These are phyloP conservation scores for Spathaspora passalidarum DNA, from an alignment of 805 yeast genomes.

Conservation along the genomic window DNA sequence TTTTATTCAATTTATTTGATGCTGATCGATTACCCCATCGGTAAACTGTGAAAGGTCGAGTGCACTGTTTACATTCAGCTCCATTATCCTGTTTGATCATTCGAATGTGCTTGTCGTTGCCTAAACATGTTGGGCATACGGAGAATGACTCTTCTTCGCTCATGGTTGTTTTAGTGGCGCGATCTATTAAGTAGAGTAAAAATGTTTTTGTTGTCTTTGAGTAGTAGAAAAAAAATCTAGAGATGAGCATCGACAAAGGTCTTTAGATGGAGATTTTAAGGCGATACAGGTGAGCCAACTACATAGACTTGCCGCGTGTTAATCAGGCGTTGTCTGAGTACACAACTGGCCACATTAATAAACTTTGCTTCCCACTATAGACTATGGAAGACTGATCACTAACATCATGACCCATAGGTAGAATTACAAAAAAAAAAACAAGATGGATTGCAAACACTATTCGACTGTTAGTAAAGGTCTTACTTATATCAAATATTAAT, in stretches of 20 bases:
- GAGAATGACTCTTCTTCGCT: slow-evolving; percentile 32
- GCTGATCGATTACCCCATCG: slow-evolving; percentile 59
- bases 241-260: not conserved
- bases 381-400: too few species aligned
- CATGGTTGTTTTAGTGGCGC: not conserved
- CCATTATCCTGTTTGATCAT: slow-evolving; percentile 71
- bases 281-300: too few species aligned
- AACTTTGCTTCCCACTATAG: too few species aligned
- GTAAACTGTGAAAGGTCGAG: slow-evolving; percentile 78
- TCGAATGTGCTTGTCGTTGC: slow-evolving; percentile 60
- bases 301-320: too few species aligned
- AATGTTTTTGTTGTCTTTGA: not conserved
- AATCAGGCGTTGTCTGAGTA: too few species aligned
- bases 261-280: not conserved
- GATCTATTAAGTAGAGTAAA: not conserved
- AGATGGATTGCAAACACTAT: too few species aligned
- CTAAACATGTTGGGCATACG: slow-evolving; percentile 73
- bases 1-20: slow-evolving; percentile 47
- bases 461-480: not conserved
- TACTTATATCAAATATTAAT: not conserved
- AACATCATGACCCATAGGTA: too few species aligned
- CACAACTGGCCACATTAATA: too few species aligned
- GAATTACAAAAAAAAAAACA: too few species aligned
- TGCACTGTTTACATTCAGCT: slow-evolving; percentile 81
- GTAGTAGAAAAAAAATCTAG: not conserved